These are phyloP conservation scores for Phtheirospermum japonicum DNA, from an alignment of 257 asterid species.

Conservation along the genomic window DNA sequence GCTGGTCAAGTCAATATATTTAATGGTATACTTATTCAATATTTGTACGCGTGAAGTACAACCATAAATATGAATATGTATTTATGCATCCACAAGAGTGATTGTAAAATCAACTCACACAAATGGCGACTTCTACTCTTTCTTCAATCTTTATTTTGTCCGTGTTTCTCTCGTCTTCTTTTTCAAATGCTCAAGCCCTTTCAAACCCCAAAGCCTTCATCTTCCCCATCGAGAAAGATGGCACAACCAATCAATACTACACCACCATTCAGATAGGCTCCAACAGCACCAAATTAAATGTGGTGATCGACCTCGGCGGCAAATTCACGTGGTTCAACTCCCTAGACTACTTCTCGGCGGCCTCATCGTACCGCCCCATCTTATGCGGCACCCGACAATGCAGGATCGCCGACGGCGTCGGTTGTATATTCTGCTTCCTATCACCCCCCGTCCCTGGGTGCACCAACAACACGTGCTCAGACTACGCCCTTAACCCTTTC, in stretches of 20 bases:
- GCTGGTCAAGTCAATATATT: too few species aligned
- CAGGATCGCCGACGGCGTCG: constrained; percentile 33
- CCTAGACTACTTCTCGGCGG: constrained; percentile 36
- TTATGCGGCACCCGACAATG: constrained; percentile 38
- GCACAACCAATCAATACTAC: constrained; percentile 42
- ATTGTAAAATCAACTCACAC: background rate
- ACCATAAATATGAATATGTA: too few species aligned
- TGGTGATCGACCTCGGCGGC: constrained; percentile 46
- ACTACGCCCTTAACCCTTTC: constrained; percentile 49
- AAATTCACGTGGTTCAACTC: constrained; percentile 47
- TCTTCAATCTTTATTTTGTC: constrained; percentile 22
- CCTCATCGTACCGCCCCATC: constrained; percentile 43
- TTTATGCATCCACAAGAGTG: background rate
- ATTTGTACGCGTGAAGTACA: too few species aligned
- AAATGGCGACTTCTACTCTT: constrained; percentile 30
- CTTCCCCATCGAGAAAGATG: constrained; percentile 46
- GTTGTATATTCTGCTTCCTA: constrained; percentile 47
- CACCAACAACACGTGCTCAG: constrained; percentile 58
- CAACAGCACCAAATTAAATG: constrained; percentile 34
- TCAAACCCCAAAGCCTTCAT: constrained; percentile 40
- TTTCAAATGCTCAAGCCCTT: constrained; percentile 33
- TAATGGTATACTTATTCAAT: too few species aligned
- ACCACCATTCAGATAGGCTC: constrained; percentile 41
- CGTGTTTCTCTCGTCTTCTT: constrained; percentile 7
- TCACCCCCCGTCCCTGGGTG: constrained; percentile 48